Evolutionary conservation across 495 filamentous ascomycete species (phyloP), one percentile per base, ranked within the genome.

Genomic region (Neurospora africana): DNA sequence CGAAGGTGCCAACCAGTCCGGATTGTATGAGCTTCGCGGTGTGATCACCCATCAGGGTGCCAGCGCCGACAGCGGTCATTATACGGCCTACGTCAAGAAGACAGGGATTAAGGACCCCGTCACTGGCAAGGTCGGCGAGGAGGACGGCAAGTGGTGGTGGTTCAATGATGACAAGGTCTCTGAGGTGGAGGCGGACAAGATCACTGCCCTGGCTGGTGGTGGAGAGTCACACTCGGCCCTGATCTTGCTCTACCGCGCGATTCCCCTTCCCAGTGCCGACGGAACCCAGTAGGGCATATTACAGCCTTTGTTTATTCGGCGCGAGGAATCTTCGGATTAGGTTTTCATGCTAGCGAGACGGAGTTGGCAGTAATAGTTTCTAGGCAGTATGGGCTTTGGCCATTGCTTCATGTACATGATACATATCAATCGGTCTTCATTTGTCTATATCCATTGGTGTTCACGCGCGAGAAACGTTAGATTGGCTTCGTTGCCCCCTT

Each of bases 91-190:
- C 79, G 92, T 99, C 70, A 99, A 98, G 85, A 97, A 99, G 84
- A 86, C 91, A 68, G 89, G 87, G 19, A 79, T 82, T 6, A 82
- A 90, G 70, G 91, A 93, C 73, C 81, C 88, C 9, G 86, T 86
- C 71, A 89, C 89, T 5, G 90, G 89, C 72, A 92, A 92, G 84
- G 82, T 89, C 75, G 88, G 88, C 71, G 89, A 90, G 74, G 91
- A 94, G 71, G 94, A 97, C 74, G 93, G 90, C 71, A 97, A 95
- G 75, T 99, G 95, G 95, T 99, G 95, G 93, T 98, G 95, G 94
- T 99, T 99, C 86, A 97, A 99, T 79, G 95, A 99, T 76, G 96
- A 99, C 77, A 97, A 95, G 81, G 96, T 99, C 13, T 88, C 91
- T 44, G 96, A 98, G 82, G 95, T 99, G 36, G 90, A 94, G 4